A percentile compares a stretch with the other conserved stretches of the same genome.
Conservation (phyloP, 2,329 filamentous ascomycete genomes). For the Claviceps fusiformis region DNA sequence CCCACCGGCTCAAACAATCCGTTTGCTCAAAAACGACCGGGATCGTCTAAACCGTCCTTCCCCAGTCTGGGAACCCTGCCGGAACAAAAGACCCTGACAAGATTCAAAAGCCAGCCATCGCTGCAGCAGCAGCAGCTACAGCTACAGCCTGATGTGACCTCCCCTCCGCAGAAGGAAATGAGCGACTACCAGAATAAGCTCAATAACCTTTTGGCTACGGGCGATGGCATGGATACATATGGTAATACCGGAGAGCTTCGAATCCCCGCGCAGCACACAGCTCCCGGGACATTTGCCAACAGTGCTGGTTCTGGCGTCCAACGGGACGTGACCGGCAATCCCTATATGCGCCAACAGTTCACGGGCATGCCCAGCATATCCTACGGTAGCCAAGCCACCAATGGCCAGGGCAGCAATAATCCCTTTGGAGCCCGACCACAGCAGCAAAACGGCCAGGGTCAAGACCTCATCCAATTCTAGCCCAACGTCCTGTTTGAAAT, state of each 20-base stretch:
- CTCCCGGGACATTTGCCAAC: conserved; percentile 92
- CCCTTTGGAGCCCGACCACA: conserved; percentile 41
- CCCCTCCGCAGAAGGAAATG: conserved; percentile 37
- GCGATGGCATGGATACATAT: conserved; percentile 93
- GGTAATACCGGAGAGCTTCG: conserved; percentile 93
- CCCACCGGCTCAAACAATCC: conserved; percentile 97
- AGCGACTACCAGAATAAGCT: conserved; percentile 59
- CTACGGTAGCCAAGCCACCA: conserved; percentile 40
- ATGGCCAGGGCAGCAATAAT: conserved; percentile 38
- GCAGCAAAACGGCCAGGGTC: conserved; percentile 35
- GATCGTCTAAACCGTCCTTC: conserved; percentile 39
- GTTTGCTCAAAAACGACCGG: conserved; percentile 67
- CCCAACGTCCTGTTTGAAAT: neutral
- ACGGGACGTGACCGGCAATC: conserved; percentile 68
- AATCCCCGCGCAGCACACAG: conserved; percentile 92
- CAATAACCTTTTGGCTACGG: conserved; percentile 71
- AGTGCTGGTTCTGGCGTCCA: conserved; percentile 73
- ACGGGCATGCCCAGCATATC: conserved; percentile 57
- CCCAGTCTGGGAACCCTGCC: conserved; percentile 63
- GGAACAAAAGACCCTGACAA: conserved; percentile 66
- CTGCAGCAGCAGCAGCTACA: conserved; percentile 29
- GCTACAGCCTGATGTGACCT: conserved; percentile 16
- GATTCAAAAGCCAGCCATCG: conserved; percentile 37
- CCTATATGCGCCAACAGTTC: conserved; percentile 74
- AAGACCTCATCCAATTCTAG: conserved; percentile 53